phyloP scores from a whole-genome alignment of 2,329 filamentous ascomycete species.

The Knufia petricola region DNA sequence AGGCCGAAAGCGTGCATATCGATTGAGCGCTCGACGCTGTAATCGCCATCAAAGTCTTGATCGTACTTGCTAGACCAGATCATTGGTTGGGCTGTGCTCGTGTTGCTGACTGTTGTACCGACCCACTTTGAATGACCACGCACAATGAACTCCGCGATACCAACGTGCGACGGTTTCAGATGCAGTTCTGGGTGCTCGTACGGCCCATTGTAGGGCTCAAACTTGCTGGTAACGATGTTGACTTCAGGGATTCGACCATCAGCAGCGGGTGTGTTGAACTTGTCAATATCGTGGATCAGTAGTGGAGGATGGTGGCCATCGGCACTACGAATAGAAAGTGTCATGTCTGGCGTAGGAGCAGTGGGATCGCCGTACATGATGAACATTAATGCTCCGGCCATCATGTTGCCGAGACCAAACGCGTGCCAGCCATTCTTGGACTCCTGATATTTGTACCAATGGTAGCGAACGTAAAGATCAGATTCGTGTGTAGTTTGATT shows the following conservation, averaged over 20 bases:
- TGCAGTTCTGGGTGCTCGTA: slow-evolving; percentile 16
- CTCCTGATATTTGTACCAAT: slow-evolving; percentile 20
- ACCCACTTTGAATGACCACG: slow-evolving; percentile 18
- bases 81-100: slow-evolving; percentile 19
- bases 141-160: slow-evolving; percentile 20
- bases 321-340: slow-evolving; percentile 20
- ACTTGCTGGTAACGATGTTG: slow-evolving; percentile 15
- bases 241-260: slow-evolving; percentile 15
- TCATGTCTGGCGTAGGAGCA: slow-evolving; percentile 10
- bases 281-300: slow-evolving; percentile 2
- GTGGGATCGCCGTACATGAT: slow-evolving; percentile 23
- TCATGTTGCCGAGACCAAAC: slow-evolving; percentile 19
- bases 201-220: slow-evolving; percentile 18
- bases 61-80: slow-evolving; percentile 23
- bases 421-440: slow-evolving; percentile 20
- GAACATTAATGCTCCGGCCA: slow-evolving; percentile 24
- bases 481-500: slow-evolving; percentile 19
- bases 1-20: slow-evolving; percentile 23
- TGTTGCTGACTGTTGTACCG: slow-evolving; percentile 13
- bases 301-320: slow-evolving; percentile 22
- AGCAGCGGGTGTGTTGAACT: slow-evolving; percentile 8
- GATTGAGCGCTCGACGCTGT: slow-evolving; percentile 15
- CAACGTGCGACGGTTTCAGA: slow-evolving; percentile 19
- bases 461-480: slow-evolving; percentile 21
- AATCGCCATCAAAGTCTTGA: slow-evolving; percentile 21